Base-by-base conservation (phyloP, 805 yeast species). In the Lipomyces oligophaga region DNA sequence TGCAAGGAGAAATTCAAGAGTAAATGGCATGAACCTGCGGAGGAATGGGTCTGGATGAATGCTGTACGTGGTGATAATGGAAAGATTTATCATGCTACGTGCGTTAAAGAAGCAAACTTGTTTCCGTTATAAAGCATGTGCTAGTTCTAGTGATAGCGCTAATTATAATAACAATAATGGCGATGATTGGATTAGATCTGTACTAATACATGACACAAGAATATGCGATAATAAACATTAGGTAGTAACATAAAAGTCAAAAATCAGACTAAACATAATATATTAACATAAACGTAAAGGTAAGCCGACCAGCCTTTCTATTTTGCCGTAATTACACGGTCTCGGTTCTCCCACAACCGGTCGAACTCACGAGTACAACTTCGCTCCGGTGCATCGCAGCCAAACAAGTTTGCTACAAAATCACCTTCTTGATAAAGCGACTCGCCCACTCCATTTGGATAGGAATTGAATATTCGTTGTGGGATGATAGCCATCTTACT, bases 41-140 rank as follows among this genome's bases (percentile, higher is more conserved):
- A 88, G 47, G 89, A 83, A 56, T 85, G 94, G 94, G 76, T 84
- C 18, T 84, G 89, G 88, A 73, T 70, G 52, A 80, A 82, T 60
- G 81, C 87, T 1, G 70, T 80, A 11, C 71, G 70, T 41, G 70
- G 69, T 1, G 69, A 73, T 41, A 75, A 64, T 27, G 63, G 72
- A 2, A 71, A 70, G 50, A 71, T 77, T 21, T 80, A 77, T 60
- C 93, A 85, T 65, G 80, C 80, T 33, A 72, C 79, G 1, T 85
- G 94, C 60, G 78, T 74, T 60, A 66, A 74, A n/a, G 93, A 86
- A 54, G 74, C 85, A n/a, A 65, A 46, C 43, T 20, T 40, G 8
- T 26, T 26, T 26, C 11, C 30, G 13, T 26, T 26, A 13, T 26
- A 26, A n/a, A n/a, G n/a, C n/a, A n/a, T n/a, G n/a, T n/a, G n/a